A percentile compares a stretch with the other conserved stretches of the same genome.
Evolutionary conservation across 352 stramenopile species (phyloP).

Genomic region (Phytophthora pistaciae): DNA sequence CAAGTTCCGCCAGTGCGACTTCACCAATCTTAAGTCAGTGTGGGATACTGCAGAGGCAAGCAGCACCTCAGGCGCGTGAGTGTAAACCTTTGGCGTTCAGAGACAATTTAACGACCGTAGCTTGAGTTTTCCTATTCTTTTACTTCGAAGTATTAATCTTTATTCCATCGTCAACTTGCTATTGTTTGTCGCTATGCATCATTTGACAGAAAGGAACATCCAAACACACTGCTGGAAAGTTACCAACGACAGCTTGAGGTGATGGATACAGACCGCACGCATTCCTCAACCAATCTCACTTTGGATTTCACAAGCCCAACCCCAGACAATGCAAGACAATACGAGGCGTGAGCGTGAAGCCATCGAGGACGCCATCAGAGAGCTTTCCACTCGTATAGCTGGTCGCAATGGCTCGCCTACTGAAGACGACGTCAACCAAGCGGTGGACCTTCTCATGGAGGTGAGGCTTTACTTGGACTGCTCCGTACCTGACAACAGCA

Average conservation of each 20-base stretch:
- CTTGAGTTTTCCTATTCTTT: not conserved
- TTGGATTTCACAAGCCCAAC: no score
- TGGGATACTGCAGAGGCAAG: not conserved
- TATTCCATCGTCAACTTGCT: no score
- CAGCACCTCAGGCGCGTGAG: not conserved
- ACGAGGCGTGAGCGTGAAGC: no score
- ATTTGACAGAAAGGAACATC: no score
- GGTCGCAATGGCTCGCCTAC: not conserved
- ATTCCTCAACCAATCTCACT: no score
- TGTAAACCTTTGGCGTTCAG: no score
- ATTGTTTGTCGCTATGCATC: no score
- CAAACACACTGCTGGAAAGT: not conserved
- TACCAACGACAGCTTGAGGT: not conserved
- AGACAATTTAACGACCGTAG: not conserved
- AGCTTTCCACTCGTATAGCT: not conserved
- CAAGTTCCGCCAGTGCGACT: not conserved
- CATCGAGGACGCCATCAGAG: not conserved
- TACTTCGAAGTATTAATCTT: not conserved
- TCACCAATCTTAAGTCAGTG: not conserved
- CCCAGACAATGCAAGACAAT: no score
- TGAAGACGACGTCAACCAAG: slow-evolving; percentile 13
- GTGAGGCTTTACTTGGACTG: slow-evolving; percentile 14
- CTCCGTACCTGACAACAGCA: not conserved
- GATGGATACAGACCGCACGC: not conserved
- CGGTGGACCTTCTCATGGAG: slow-evolving; percentile 7